Evolutionary conservation across 108 stramenopile genomes (phyloP), one percentile per base, ranked within the genome.

Genomic region (Fragilariopsis cylindrus): DNA sequence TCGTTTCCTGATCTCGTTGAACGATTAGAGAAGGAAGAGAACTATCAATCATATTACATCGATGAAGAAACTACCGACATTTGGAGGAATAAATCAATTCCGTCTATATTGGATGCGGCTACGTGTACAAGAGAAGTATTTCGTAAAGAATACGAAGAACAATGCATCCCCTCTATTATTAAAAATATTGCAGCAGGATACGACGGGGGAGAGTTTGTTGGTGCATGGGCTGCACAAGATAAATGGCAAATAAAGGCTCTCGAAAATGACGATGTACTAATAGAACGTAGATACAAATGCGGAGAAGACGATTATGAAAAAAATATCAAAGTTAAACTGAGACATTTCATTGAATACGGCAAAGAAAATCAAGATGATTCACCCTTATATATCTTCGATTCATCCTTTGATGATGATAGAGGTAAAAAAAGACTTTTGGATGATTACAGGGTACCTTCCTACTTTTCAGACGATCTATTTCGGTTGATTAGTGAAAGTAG

Each of bases 281-380:
- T 78, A 15, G 77, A 89, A 48, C 71, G 87, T 2, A 47, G 30
- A 16, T 87, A 98, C 82, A 99, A 99, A 80, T 94, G 93, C 68
- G 99, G 99, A 7, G 99, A 99, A 82, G 97, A 98, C 68, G 97
- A 95, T 77, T 97, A 99, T 70, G 99, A 97, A 30, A 80, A 94
- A 44, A 79, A 84, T 13, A 82, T 99, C 73, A 92, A 91, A 48
- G 86, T 99, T 67, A 96, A 90, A 70, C 76, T 99, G 58, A 85
- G 83, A 43, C 82, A 99, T 81, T 99, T 99, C 69, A 45, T 97
- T 44, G 54, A 77, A 13, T 99, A 99, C 73, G 62, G 90, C 49
- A 76, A 84, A 40, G 11, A 77, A 72, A 95, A 96, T 74, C 52
- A 55, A 1, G 99, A 99, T 77, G 99, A 99, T 80, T 95, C 93